These are phyloP conservation scores for Solanum sitiens DNA, from an alignment of 257 asterid genomes.

Conservation along the genomic window DNA sequence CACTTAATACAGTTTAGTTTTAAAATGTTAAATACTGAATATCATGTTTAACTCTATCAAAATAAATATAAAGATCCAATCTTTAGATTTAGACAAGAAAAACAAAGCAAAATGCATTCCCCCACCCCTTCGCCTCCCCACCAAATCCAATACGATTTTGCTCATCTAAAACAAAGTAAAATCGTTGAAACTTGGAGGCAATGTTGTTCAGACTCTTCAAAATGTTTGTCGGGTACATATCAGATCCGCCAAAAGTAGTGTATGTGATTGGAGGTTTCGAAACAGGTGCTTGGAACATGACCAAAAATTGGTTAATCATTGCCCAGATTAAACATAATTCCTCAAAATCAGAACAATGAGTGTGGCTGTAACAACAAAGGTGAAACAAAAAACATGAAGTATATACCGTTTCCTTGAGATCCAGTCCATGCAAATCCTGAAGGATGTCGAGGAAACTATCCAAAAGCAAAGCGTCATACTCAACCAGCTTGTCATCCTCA, in stretches of 20 bases:
- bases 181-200: background rate
- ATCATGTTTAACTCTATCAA: background rate
- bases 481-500: slow-evolving; percentile 46
- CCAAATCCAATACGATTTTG: background rate
- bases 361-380: background rate
- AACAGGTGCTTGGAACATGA: background rate
- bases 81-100: background rate
- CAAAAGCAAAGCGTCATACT: slow-evolving; percentile 44
- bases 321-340: background rate
- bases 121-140: background rate
- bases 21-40: background rate
- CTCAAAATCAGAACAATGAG: background rate
- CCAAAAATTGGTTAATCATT: background rate
- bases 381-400: background rate
- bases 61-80: background rate
- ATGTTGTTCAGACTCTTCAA: background rate
- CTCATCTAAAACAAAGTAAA: background rate
- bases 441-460: slow-evolving; percentile 45
- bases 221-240: background rate
- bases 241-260: background rate
- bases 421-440: slow-evolving; percentile 42
- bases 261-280: background rate
- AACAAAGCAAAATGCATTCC: background rate
- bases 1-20: background rate
- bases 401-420: slow-evolving; percentile 33